These are phyloP conservation scores for Geoglossum cookeanum DNA, from an alignment of 2,329 filamentous ascomycete species.

Conservation along the genomic window DNA sequence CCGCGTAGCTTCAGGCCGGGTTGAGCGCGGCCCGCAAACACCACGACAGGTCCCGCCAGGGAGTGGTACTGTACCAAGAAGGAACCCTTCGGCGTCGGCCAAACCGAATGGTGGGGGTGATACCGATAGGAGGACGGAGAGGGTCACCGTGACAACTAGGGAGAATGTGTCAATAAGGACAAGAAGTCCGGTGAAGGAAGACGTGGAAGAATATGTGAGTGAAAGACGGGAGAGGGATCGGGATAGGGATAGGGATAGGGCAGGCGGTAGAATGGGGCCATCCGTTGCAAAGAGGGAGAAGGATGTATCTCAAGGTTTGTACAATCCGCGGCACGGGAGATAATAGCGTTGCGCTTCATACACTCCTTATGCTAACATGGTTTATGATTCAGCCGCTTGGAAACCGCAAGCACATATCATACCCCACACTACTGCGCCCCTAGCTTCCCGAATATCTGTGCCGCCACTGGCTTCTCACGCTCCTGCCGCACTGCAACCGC, in stretches of 20 bases:
- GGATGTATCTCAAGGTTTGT: constrained; percentile 1
- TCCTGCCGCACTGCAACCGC: constrained; percentile 48
- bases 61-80: constrained; percentile 16
- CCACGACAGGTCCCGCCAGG: not conserved
- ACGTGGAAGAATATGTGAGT: not conserved
- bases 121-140: constrained; percentile 22
- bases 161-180: constrained; percentile 42
- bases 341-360: too few species aligned
- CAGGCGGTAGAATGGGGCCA: constrained; percentile 12
- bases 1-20: constrained; percentile 4
- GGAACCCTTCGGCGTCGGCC: constrained; percentile 15
- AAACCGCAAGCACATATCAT: constrained; percentile 60
- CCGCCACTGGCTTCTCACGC: constrained; percentile 45
- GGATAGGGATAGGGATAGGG: not conserved
- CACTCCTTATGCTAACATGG: not conserved
- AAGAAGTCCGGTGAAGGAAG: constrained; percentile 35
- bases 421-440: constrained; percentile 48
- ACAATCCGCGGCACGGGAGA: not conserved
- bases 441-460: constrained; percentile 47
- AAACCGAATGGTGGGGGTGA: constrained; percentile 19
- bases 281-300: constrained; percentile 4
- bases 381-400: constrained; percentile 37
- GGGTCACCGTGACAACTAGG: constrained; percentile 32
- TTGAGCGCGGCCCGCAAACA: not conserved
- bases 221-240: constrained; percentile 2